Evolutionary conservation across 164 flowering plant genomes (phyloP), one percentile per base, ranked within the genome.

Genomic region (Dillenia turbinata): DNA sequence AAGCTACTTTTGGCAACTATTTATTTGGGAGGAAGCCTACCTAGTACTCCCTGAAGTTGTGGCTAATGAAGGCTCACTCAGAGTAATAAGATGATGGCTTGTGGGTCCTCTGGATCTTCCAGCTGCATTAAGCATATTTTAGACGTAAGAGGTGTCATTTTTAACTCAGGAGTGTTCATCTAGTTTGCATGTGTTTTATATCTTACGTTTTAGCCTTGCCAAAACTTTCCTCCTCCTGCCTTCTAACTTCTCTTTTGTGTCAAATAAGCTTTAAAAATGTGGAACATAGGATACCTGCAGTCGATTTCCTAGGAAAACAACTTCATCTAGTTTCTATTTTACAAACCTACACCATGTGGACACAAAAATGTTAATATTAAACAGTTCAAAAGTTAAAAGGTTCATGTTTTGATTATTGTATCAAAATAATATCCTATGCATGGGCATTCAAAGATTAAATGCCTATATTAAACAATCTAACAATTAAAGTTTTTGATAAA

Each of bases 231-330:
- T 86, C 73, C 89, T 86, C 73, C 96, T 82, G 40, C 78, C 74
- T 69, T 89, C 97, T 59, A 88, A 69, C 75, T 91, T 94, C 60
- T 88, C 92, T 66, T 85, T 88, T 10, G 90, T 88, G 68, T 94
- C 97, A 26, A 71, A 62, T 24, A 91, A 72, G 62, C 71, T 85
- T 77, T 94, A 97, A 76, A 80, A 91, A 12, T 86, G 77, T 64
- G 93, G 87, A 54, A 95, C 97, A 78, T 91, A 94, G 9, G 89
- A 77, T 12, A 94, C 92, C 68, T 88, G 85, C 22, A 94, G 69
- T 47, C 71, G 72, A 64, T 91, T 94, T 51, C 97, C 96, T 33
- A 86, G 72, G 76, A 94, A 89, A 62, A 83, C 87, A 75, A 33
- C 79, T 71, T 89, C 96, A 62, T 94, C 96, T 71, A 94, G 69